Percentiles rank a stretch among this genome's conserved stretches.
phyloP scores from a whole-genome alignment of 306 rosid genomes.

The Trifolium repens region DNA sequence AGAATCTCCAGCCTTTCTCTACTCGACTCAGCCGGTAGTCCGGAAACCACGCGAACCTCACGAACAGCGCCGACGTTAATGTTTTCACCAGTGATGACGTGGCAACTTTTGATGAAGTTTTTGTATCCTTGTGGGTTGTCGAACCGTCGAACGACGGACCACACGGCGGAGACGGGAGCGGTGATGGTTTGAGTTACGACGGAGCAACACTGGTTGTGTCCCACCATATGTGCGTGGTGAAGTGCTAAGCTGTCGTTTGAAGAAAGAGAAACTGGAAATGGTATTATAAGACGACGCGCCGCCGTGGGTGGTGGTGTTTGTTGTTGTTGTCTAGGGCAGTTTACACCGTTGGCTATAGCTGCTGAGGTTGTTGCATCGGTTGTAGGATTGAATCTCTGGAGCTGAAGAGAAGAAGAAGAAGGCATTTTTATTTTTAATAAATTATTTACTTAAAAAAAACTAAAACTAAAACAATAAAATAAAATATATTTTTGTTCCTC shows the following conservation, averaged over 20 bases:
- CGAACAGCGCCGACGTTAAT: slow-evolving; percentile 57
- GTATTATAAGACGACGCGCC: slow-evolving; percentile 30
- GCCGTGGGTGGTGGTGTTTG: neutral
- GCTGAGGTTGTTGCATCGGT: slow-evolving; percentile 39
- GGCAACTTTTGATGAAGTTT: slow-evolving; percentile 65
- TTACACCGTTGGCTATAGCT: slow-evolving; percentile 42
- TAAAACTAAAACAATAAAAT: neutral
- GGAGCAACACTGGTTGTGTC: slow-evolving; percentile 59
- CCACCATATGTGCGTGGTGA: slow-evolving; percentile 49
- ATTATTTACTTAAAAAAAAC: neutral
- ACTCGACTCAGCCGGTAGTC: slow-evolving; percentile 64
- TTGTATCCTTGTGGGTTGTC: slow-evolving; percentile 66
- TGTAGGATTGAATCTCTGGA: slow-evolving; percentile 44
- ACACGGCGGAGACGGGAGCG: slow-evolving; percentile 55
- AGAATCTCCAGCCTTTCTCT: slow-evolving; percentile 66
- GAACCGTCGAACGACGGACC: slow-evolving; percentile 64
- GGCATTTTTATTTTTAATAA: slow-evolving; percentile 38
- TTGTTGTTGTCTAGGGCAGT: slow-evolving; percentile 46
- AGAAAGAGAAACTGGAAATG: slow-evolving; percentile 20
- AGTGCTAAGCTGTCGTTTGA: slow-evolving; percentile 13
- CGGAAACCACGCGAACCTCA: slow-evolving; percentile 66
- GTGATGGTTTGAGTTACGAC: slow-evolving; percentile 47
- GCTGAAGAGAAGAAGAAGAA: slow-evolving; percentile 42
- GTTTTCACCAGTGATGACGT: slow-evolving; percentile 49
- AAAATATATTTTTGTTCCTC: neutral